A percentile compares a stretch with the other conserved stretches of the same genome.
Evolutionary conservation across 331 rosid species (phyloP).

Genomic region (Telfairia occidentalis): DNA sequence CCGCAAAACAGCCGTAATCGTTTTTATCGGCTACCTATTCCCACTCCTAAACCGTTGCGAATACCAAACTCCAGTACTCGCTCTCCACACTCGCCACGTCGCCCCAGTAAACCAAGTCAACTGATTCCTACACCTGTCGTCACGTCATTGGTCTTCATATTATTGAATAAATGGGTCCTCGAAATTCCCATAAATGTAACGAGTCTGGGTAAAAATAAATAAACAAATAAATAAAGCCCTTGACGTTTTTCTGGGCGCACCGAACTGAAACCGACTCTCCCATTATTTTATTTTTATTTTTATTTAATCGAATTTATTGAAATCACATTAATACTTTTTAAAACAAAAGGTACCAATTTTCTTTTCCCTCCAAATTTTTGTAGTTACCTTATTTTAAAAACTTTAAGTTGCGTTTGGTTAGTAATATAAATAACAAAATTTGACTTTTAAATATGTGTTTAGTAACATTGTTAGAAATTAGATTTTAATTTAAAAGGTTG

Average conservation of each 20-base stretch:
- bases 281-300: neutral
- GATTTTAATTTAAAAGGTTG: too few relatives aligned
- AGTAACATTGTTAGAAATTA: too few relatives aligned
- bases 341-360: neutral
- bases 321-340: neutral
- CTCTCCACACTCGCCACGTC: neutral
- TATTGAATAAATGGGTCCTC: neutral
- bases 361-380: too few relatives aligned
- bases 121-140: neutral
- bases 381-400: too few relatives aligned
- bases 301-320: neutral
- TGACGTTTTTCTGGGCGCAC: neutral
- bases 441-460: too few relatives aligned
- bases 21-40: neutral
- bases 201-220: neutral
- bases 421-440: too few relatives aligned
- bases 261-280: neutral
- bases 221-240: too few relatives aligned
- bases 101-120: neutral
- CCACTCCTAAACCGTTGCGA: constrained; percentile 1
- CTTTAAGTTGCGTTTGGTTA: too few relatives aligned
- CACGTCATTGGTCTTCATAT: neutral
- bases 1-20: neutral
- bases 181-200: neutral
- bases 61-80: neutral